Conservation (phyloP, 2,329 filamentous ascomycete genomes). For the Mycogone perniciosa region DNA sequence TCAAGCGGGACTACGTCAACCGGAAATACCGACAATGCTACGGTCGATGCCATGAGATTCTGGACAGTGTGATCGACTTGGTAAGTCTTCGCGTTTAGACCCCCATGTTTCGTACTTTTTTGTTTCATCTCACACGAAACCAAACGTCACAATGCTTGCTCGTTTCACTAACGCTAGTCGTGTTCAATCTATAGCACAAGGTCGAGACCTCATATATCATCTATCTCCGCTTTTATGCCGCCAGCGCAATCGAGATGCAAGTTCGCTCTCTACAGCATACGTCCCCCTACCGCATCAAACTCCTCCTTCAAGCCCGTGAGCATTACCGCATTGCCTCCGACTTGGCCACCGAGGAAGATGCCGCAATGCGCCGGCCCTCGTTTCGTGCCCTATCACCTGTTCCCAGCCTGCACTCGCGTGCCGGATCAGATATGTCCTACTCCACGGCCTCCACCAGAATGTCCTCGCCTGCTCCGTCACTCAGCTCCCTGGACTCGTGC, state of each 20-base stretch:
- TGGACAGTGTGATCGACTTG: constrained; percentile 41
- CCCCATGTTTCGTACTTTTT: neutral
- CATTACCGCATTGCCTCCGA: constrained; percentile 46
- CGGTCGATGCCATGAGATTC: constrained; percentile 45
- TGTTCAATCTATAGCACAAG: neutral
- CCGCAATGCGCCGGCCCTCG: constrained; percentile 32
- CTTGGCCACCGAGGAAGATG: constrained; percentile 42
- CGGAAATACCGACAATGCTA: constrained; percentile 48
- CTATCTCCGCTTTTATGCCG: constrained; percentile 57
- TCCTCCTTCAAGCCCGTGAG: constrained; percentile 45
- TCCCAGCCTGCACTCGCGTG: constrained; percentile 41
- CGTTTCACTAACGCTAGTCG: neutral
- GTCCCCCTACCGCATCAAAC: constrained; percentile 39
- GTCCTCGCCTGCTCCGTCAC: constrained; percentile 42
- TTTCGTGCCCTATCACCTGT: constrained; percentile 34
- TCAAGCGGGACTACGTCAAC: constrained; percentile 48
- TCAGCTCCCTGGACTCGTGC: constrained; percentile 14
- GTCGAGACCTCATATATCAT: constrained; percentile 50
- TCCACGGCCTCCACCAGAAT: constrained; percentile 37
- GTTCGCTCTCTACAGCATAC: constrained; percentile 41
- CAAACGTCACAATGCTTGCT: neutral
- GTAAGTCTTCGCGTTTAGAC: constrained; percentile 26
- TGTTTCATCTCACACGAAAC: neutral
- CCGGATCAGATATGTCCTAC: constrained; percentile 39
- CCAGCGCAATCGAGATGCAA: constrained; percentile 52